Conservation (phyloP, 805 yeast genomes). For the Monosporozyma aquatica region DNA sequence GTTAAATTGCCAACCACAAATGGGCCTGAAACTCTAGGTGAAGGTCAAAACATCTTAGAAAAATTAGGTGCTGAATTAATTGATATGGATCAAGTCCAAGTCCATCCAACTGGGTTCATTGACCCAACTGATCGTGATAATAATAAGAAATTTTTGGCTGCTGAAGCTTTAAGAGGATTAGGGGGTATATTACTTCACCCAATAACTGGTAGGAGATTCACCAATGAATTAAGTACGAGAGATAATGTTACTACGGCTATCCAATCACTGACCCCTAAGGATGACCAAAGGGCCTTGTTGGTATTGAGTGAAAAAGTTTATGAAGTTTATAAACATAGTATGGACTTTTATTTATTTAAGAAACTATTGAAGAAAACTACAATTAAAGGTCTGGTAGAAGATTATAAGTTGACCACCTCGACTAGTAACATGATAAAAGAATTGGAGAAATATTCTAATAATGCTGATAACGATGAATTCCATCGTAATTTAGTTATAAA, state of each 20-base stretch:
- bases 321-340: slow-evolving; percentile 38
- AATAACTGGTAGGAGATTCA: slow-evolving; percentile 39
- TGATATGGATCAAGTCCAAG: slow-evolving; percentile 53
- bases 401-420: slow-evolving; percentile 14
- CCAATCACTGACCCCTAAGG: slow-evolving; percentile 23
- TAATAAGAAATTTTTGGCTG: slow-evolving; percentile 50
- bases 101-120: slow-evolving; percentile 57
- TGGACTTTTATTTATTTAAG: slow-evolving; percentile 42
- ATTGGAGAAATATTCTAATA: slow-evolving; percentile 17
- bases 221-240: slow-evolving; percentile 46
- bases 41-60: slow-evolving; percentile 42
- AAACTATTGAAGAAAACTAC: slow-evolving; percentile 29
- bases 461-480: slow-evolving; percentile 26
- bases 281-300: slow-evolving; percentile 28
- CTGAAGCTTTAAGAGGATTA: slow-evolving; percentile 50
- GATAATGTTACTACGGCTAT: slow-evolving; percentile 43
- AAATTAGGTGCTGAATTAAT: slow-evolving; percentile 41
- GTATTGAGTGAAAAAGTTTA: slow-evolving; percentile 39
- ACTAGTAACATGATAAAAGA: slow-evolving; percentile 19
- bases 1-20: slow-evolving; percentile 45
- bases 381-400: slow-evolving; percentile 25
- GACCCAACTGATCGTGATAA: slow-evolving; percentile 34
- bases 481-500: slow-evolving; percentile 32
- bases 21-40: slow-evolving; percentile 51
- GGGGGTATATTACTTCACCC: slow-evolving; percentile 48